Evolutionary conservation across 2,329 filamentous ascomycete genomes (phyloP).

Genomic region (Metarhizium rileyi): DNA sequence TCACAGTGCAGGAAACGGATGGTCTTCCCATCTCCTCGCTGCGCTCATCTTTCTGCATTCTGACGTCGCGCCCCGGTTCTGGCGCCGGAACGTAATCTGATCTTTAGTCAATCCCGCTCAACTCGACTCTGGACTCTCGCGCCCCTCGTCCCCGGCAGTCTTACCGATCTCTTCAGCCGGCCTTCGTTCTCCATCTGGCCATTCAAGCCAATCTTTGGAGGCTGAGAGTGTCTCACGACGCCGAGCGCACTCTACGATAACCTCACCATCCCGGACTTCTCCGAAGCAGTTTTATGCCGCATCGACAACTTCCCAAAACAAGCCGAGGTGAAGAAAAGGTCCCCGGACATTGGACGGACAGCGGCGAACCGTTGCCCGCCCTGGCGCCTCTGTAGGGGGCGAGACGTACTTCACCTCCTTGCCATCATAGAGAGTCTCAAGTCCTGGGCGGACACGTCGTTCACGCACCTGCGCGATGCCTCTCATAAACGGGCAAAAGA

Average conservation of each 20-base stretch:
- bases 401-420: not conserved
- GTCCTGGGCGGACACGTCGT: not conserved
- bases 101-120: too few species aligned
- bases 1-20: too few species aligned
- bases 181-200: not conserved
- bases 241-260: not conserved
- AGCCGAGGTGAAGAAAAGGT: not conserved
- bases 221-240: not conserved
- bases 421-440: not conserved
- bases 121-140: not conserved
- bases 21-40: too few species aligned
- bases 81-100: too few species aligned
- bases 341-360: not conserved
- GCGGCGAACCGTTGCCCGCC: not conserved
- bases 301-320: too few species aligned
- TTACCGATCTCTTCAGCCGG: not conserved
- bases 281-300: not conserved
- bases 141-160: not conserved
- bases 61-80: not conserved
- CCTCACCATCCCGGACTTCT: too few species aligned
- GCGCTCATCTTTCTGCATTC: not conserved
- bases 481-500: conserved; percentile 60
- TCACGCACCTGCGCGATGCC: conserved; percentile 41
- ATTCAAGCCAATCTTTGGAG: not conserved
- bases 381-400: not conserved